Percentiles rank a stretch among this genome's conserved stretches.
Conservation (phyloP, 208 protist species). For the Borovskyia barvae region DNA sequence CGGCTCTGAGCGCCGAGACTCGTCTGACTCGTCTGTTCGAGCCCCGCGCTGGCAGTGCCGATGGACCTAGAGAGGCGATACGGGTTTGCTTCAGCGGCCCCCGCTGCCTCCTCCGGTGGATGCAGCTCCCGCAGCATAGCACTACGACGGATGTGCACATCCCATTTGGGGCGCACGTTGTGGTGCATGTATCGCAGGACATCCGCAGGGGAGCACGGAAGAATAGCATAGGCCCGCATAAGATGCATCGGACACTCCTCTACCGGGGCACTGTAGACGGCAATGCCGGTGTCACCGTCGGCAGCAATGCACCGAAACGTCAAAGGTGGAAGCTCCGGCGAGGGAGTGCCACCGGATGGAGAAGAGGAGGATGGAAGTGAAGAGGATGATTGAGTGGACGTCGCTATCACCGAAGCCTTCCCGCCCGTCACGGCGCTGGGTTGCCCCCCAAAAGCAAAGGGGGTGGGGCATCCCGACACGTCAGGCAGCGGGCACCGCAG, state of each 20-base stretch:
- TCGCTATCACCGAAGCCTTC: background rate
- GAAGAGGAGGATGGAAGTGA: background rate
- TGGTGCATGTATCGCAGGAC: slow-evolving; percentile 61
- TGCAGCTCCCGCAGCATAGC: slow-evolving; percentile 46
- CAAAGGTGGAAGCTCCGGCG: slow-evolving; percentile 15
- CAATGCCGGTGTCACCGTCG: slow-evolving; percentile 37
- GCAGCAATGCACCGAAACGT: slow-evolving; percentile 47
- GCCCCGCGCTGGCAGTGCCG: background rate
- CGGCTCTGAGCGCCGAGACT: slow-evolving; percentile 5
- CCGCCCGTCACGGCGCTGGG: background rate
- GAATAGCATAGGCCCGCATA: slow-evolving; percentile 61
- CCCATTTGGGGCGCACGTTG: slow-evolving; percentile 58
- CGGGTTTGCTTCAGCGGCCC: background rate
- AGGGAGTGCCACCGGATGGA: background rate
- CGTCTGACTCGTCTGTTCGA: background rate
- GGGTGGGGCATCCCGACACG: slow-evolving; percentile 27
- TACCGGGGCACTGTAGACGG: slow-evolving; percentile 57
- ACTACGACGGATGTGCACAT: slow-evolving; percentile 45
- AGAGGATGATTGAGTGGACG: background rate
- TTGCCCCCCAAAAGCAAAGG: slow-evolving; percentile 1
- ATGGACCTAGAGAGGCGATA: slow-evolving; percentile 1
- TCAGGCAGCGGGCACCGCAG: slow-evolving; percentile 27
- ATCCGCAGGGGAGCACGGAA: slow-evolving; percentile 52
- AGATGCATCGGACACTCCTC: slow-evolving; percentile 65
- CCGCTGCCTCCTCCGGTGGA: background rate